Conservation (phyloP, 176 grass and related monocot species). For the Zoysia japonica region DNA sequence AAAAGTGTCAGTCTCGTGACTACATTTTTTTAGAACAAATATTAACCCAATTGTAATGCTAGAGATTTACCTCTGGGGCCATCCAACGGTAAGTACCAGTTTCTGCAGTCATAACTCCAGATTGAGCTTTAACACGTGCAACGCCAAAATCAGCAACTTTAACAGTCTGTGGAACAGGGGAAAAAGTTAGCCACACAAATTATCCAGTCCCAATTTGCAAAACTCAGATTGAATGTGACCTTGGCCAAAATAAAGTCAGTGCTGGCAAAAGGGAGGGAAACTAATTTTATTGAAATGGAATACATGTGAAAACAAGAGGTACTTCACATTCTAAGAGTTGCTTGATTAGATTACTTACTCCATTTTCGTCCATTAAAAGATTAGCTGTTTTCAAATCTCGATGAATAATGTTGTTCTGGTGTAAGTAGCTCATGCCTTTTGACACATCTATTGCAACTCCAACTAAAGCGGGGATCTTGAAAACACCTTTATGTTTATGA, state of each 20-base stretch:
- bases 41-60: not conserved
- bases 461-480: conserved; percentile 85
- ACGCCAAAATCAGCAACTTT: conserved; percentile 99
- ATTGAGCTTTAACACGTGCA: conserved; percentile 90
- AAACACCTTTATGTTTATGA: conserved; percentile 89
- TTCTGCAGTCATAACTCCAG: conserved; percentile 99
- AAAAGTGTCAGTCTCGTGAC: not conserved
- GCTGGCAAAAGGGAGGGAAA: not conserved
- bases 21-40: conserved; percentile 28
- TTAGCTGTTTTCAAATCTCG: conserved; percentile 97
- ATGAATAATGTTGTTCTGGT: conserved; percentile 99
- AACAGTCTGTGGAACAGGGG: conserved; percentile 56
- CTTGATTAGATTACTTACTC: conserved; percentile 55
- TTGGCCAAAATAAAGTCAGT: not conserved
- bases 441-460: conserved; percentile 96
- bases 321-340: conserved; percentile 7
- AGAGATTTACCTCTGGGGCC: conserved; percentile 86
- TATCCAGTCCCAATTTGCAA: conserved; percentile 1
- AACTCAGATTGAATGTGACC: not conserved
- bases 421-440: conserved; percentile 99
- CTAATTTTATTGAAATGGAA: conserved; percentile 18
- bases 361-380: conserved; percentile 99
- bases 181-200: conserved; percentile 10
- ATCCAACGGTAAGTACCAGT: conserved; percentile 99
- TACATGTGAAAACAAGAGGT: not conserved